Evolutionary conservation across 2,329 filamentous ascomycete genomes (phyloP), one percentile per base, ranked within the genome.

Genomic region (Ophiognomonia clavigignenti-juglandacearum): DNA sequence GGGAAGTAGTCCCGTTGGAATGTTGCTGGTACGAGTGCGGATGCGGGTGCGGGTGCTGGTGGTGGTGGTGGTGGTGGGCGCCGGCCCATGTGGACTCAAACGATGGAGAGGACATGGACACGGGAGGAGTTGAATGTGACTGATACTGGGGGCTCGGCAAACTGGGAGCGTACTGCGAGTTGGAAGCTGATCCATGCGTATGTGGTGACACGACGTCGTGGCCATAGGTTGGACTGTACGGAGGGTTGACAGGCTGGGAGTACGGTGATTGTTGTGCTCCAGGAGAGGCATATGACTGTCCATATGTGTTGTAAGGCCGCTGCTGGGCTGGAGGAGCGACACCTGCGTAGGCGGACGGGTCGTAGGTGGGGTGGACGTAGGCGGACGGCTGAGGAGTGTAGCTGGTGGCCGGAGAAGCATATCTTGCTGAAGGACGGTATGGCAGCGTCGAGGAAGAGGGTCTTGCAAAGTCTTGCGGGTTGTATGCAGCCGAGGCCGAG

Each of bases 401-500:
- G 57, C 67, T 56, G 39, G 26, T 23, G 42, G n/a, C 9, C 24
- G 66, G 55, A 47, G 68, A 59, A 53, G 63, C 56, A 51, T 72
- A 63, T 54, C 69, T 66, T 39, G 63, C 55, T 22, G 66, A 65
- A 51, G 69, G 71, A 47, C 71, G 74, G 53, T 76, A 75, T 10
- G 75, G 73, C 23, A 77, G 56, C 35, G 67, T 66, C n/a, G 71
- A 71, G 20, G 77, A 78, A 50, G 77, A 75, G 27, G 76, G 71
- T 45, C 76, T 71, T 46, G 68, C 70, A 61, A 80, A 92, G 31
- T 74, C 71, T 61, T 85, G 78, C 2, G 88, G 86, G 59, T 91
- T 92, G 65, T 91, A 92, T 36, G 77, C 64, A 19, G 72, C n/a
- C n/a, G n/a, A n/a, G n/a, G n/a, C n/a, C n/a, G n/a, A 58, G 40